A percentile compares a stretch with the other conserved stretches of the same genome.
Evolutionary conservation across 73 alveolate genomes (phyloP).

Genomic region (Uronychia setigera): DNA sequence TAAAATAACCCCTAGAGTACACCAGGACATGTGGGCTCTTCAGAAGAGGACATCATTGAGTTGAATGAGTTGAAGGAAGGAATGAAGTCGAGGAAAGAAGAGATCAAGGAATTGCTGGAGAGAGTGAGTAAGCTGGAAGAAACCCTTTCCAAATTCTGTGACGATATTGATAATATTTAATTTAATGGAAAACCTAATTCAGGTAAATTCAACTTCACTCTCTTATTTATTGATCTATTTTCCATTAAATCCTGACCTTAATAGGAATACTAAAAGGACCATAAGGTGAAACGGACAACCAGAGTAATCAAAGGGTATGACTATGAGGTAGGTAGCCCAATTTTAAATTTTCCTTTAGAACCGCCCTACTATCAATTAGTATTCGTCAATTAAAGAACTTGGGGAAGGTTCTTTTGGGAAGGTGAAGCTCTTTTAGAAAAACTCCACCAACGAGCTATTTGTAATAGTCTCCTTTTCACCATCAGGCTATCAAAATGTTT

Average conservation of each 20-base stretch:
- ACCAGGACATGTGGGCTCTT: too few relatives aligned
- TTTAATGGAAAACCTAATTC: background rate
- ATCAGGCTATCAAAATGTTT: slow-evolving; percentile 85
- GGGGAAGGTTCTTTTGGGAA: slow-evolving; percentile 91
- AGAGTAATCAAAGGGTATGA: background rate
- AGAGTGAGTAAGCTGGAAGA: slow-evolving; percentile 29
- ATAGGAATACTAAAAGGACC: background rate
- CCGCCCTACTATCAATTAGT: slow-evolving; percentile 63
- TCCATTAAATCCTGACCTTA: background rate
- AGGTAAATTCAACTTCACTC: background rate
- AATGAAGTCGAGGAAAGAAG: slow-evolving; percentile 27
- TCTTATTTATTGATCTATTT: too few relatives aligned
- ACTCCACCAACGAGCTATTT: slow-evolving; percentile 55
- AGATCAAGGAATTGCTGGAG: slow-evolving; percentile 16
- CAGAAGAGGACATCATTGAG: background rate
- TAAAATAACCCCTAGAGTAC: too few relatives aligned
- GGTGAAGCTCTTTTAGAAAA: slow-evolving; percentile 59
- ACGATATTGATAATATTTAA: slow-evolving; percentile 29
- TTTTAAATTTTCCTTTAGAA: slow-evolving; percentile 14
- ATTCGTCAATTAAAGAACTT: slow-evolving; percentile 59
- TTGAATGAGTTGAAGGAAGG: slow-evolving; percentile 10
- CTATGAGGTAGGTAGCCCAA: background rate
- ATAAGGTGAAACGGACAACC: background rate
- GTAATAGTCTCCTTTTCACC: slow-evolving; percentile 55
- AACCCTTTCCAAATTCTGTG: slow-evolving; percentile 9